These are phyloP conservation scores for Peronospora belbahrii DNA, from an alignment of 352 stramenopile species.

Conservation along the genomic window DNA sequence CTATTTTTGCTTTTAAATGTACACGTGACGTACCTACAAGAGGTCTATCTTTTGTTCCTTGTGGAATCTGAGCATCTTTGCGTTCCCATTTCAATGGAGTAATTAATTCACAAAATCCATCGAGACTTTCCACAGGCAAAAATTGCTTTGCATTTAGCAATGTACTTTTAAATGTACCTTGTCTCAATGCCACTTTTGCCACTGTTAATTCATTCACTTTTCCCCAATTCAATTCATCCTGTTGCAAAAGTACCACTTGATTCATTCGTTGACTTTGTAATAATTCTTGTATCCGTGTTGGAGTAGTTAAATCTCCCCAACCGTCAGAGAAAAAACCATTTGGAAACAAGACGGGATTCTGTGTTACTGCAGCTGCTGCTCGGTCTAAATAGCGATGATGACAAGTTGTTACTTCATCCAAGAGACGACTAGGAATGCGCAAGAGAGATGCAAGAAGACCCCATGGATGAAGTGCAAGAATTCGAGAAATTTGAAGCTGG, in stretches of 20 bases:
- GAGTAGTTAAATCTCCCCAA: conserved; percentile 67
- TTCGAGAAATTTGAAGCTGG: conserved; percentile 11
- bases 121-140: conserved; percentile 45
- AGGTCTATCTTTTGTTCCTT: conserved; percentile 20
- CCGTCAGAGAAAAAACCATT: conserved; percentile 75
- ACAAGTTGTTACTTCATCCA: conserved; percentile 48
- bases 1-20: neutral
- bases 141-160: conserved; percentile 48
- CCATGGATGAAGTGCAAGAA: conserved; percentile 49
- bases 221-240: conserved; percentile 29
- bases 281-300: conserved; percentile 40
- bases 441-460: conserved; percentile 43
- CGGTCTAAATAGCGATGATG: conserved; percentile 71
- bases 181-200: conserved; percentile 35
- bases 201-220: conserved; percentile 15
- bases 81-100: conserved; percentile 50
- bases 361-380: conserved; percentile 55
- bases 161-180: conserved; percentile 53
- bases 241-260: conserved; percentile 34
- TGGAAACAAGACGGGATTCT: conserved; percentile 68
- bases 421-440: conserved; percentile 44
- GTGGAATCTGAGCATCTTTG: conserved; percentile 7
- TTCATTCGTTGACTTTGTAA: conserved; percentile 58
- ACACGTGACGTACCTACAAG: conserved; percentile 31
- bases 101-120: conserved; percentile 62